Evolutionary conservation across 768 basidiomycete species (phyloP), one percentile per base, ranked within the genome.

Genomic region (Macrolepiota dolichaula): DNA sequence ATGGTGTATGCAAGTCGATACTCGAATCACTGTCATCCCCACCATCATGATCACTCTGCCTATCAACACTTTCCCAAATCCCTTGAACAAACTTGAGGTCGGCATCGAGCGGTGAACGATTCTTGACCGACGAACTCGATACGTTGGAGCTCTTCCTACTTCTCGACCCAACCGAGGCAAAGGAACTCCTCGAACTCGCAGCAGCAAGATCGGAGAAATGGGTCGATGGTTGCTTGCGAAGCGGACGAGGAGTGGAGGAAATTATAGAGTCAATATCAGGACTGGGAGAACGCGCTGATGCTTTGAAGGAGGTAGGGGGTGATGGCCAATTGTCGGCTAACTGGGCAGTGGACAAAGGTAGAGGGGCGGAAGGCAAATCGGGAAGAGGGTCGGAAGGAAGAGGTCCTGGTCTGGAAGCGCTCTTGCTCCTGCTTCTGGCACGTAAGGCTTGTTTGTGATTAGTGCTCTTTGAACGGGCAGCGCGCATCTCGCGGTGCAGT

Each of bases 1-100:
- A 69, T 0, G 87, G 86, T 0, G 87, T 89, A 65, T 88, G 86
- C 35, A 89, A 66, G 72, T 89, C 87, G 53, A 88, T 68, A 70
- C 85, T 86, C 17, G 86, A 87, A 72, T 87, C 85, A 32, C 53
- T 66, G 25, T 64, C 61, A 36, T 56, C 64, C 37, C 62, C 65
- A 0, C 62, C 62, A 11, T 57, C 64, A 27, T 42, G 59, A 13
- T 65, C 61, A 12, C 59, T 47, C 3, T 61, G 47, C 40, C 65
- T 64, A 11, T 66, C 63, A 17, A 68, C 49, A 49, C 40, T 47
- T 47, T 60, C 58, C 59, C 59, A 42, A 17, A 57, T 36, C 49
- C 62, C 40, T 29, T 25, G 29, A 51, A 62, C 40, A 36, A 60
- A 54, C 47, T 60, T 25, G 50, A 62, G 22, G 56, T 55, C 35